Evolutionary conservation across 352 stramenopile species (phyloP).

Genomic region (Chrysophaeum taylorii): DNA sequence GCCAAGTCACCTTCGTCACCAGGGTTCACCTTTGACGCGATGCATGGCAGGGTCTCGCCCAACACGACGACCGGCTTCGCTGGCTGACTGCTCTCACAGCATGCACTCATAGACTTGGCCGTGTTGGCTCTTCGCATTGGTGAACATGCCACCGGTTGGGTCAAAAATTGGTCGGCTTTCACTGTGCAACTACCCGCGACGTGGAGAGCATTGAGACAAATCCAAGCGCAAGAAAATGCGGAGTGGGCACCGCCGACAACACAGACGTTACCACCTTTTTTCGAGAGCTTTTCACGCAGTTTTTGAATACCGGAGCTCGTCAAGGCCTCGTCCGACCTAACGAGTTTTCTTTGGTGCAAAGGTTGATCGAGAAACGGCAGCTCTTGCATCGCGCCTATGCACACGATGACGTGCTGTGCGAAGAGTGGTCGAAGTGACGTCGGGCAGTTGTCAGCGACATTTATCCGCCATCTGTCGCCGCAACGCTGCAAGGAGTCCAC

Average conservation of each 20-base stretch:
- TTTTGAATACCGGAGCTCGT: not conserved
- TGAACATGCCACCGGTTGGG: no score
- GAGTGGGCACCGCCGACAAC: slow-evolving; percentile 68
- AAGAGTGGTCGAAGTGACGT: slow-evolving; percentile 36
- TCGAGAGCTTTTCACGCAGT: slow-evolving; percentile 35
- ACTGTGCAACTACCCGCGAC: no score
- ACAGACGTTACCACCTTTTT: slow-evolving; percentile 47
- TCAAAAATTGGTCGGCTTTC: no score
- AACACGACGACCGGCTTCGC: no score
- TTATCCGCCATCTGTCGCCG: not conserved
- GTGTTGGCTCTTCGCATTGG: no score
- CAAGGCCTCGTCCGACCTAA: slow-evolving; percentile 48
- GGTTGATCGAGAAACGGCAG: slow-evolving; percentile 32
- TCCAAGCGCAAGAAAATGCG: slow-evolving; percentile 64
- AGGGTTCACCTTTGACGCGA: no score
- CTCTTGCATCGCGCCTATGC: slow-evolving; percentile 53
- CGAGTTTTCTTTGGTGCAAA: slow-evolving; percentile 46
- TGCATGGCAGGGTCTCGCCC: no score
- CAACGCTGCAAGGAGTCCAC: not conserved
- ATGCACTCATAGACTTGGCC: no score
- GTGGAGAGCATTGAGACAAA: slow-evolving; percentile 61
- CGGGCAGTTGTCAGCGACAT: not conserved
- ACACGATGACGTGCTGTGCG: slow-evolving; percentile 53
- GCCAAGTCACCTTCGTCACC: no score
- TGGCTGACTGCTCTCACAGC: no score